A percentile compares a stretch with the other conserved stretches of the same genome.
Conservation (phyloP, 345 rosid genomes). For the Eucalyptus rudis region DNA sequence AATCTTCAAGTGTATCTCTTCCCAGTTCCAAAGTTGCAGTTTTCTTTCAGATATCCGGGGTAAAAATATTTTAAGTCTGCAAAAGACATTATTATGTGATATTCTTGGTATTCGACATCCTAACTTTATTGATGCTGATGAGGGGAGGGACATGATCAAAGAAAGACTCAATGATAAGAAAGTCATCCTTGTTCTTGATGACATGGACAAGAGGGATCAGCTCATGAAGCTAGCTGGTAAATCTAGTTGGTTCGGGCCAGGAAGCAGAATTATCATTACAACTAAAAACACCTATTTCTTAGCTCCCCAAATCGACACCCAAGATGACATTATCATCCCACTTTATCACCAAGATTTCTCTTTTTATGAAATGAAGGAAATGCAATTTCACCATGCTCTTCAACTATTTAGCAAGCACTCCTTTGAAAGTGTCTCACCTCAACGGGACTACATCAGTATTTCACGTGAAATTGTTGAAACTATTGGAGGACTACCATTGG, state of each 20-base stretch:
- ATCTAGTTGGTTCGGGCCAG: background rate
- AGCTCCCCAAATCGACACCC: background rate
- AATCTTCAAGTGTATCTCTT: background rate
- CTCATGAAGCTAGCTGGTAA: background rate
- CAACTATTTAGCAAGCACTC: background rate
- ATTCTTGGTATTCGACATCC: background rate
- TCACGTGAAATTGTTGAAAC: background rate
- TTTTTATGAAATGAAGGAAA: background rate
- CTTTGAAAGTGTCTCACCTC: background rate
- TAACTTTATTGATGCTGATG: accelerated
- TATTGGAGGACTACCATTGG: background rate
- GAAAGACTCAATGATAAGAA: background rate
- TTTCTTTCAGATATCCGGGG: background rate
- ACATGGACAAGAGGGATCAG: background rate
- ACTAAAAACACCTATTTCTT: background rate
- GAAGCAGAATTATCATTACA: background rate
- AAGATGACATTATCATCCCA: background rate
- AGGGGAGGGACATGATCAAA: background rate
- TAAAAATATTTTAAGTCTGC: background rate
- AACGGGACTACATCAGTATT: accelerated
- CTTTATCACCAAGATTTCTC: accelerated
- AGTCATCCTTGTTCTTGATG: background rate
- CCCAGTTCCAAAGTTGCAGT: background rate
- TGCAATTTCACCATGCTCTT: background rate
- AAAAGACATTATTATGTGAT: background rate